Evolutionary conservation across 371 early-diverging fungal species (phyloP).

Genomic region (Mortierella polycephala): DNA sequence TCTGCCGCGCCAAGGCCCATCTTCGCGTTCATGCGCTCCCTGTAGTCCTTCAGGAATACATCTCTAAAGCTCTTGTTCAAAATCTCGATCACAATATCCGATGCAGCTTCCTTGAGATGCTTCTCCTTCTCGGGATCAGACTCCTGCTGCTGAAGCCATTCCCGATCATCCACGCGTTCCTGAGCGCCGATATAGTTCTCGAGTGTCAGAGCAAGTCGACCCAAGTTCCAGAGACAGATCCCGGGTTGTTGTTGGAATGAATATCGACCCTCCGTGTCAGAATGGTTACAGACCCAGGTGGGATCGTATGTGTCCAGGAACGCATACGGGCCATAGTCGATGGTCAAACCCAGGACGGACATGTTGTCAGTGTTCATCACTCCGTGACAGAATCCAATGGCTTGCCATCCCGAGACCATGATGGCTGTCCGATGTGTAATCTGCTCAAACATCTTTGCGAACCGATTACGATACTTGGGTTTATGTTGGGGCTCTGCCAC

Average conservation of each 20-base stretch:
- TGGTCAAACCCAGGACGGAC: constrained; percentile 85
- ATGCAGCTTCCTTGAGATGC: constrained; percentile 57
- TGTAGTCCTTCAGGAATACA: constrained; percentile 45
- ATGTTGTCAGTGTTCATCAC: constrained; percentile 94
- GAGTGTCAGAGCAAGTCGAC: constrained; percentile 76
- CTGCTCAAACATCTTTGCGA: constrained; percentile 69
- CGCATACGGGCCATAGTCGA: constrained; percentile 92
- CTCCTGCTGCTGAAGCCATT: constrained; percentile 38
- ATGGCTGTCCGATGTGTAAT: constrained; percentile 78
- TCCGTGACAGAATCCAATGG: constrained; percentile 85
- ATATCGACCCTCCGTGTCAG: constrained; percentile 77
- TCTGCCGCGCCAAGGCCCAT: constrained; percentile 36
- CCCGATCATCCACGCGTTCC: constrained; percentile 56
- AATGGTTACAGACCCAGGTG: constrained; percentile 78
- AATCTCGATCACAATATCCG: constrained; percentile 46
- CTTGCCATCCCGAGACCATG: constrained; percentile 90
- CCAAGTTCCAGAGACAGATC: constrained; percentile 86
- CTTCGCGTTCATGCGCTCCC: constrained; percentile 48
- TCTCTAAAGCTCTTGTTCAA: constrained; percentile 55
- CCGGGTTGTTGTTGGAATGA: constrained; percentile 86
- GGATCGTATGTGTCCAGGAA: constrained; percentile 90
- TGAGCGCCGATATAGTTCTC: constrained; percentile 73
- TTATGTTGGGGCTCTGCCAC: constrained; percentile 2
- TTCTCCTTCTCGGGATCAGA: constrained; percentile 31
- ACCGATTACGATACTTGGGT: constrained; percentile 58